Conservation (phyloP, 805 yeast genomes). For the Kodamaea neixiangensis region DNA sequence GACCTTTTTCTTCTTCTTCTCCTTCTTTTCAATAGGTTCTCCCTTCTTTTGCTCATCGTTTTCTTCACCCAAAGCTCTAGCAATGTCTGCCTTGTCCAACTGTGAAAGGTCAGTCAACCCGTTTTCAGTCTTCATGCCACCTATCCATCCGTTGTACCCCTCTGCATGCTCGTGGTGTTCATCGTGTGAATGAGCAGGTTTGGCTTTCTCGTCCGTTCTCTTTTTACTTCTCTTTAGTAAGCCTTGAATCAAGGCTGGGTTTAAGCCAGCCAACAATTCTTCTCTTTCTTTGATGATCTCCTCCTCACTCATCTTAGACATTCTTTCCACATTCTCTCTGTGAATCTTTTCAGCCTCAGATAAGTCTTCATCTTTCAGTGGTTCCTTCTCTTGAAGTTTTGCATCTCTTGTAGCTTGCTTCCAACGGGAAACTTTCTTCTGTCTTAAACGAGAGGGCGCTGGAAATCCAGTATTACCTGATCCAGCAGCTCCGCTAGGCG, state of each 20-base stretch:
- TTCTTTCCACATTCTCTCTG: constrained; percentile 64
- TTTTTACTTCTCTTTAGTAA: constrained; percentile 58
- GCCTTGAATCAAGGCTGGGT: constrained; percentile 66
- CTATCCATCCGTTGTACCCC: constrained; percentile 44
- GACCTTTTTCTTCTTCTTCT: constrained; percentile 25
- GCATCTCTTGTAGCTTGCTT: constrained; percentile 34
- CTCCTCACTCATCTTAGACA: constrained; percentile 62
- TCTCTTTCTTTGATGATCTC: constrained; percentile 65
- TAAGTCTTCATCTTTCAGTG: constrained; percentile 20
- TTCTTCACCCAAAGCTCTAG: constrained; percentile 35
- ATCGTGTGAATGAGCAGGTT: constrained; percentile 17
- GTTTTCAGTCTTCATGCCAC: constrained; percentile 40
- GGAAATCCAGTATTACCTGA: constrained; percentile 6
- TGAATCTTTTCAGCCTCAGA: constrained; percentile 77
- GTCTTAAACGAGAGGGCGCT: constrained; percentile 18
- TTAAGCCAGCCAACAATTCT: constrained; percentile 65
- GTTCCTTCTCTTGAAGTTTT: constrained; percentile 17
- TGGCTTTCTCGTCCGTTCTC: constrained; percentile 27
- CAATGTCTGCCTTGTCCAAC: constrained; percentile 37
- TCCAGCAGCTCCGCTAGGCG: constrained; percentile 26
- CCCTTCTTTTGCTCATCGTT: constrained; percentile 14
- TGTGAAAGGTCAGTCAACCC: constrained; percentile 33
- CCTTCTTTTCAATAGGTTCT: constrained; percentile 21
- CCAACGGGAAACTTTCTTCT: constrained; percentile 51
- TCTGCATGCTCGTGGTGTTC: constrained; percentile 39